phyloP scores from a whole-genome alignment of 2,329 filamentous ascomycete genomes.

The Apiospora malaysiana region DNA sequence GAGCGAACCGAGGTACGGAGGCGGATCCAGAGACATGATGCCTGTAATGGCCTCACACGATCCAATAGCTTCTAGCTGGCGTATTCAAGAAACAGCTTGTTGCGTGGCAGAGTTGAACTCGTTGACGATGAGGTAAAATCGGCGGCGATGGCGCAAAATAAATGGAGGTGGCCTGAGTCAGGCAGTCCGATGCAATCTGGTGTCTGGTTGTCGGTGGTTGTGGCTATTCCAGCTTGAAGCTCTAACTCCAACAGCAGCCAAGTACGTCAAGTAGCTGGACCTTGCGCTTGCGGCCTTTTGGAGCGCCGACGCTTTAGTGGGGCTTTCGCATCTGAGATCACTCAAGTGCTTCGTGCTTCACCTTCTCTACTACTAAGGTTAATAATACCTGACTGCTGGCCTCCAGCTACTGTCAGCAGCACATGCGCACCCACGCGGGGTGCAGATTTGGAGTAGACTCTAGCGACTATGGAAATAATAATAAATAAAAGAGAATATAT shows the following conservation, averaged over 20 bases:
- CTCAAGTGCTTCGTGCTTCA: no score
- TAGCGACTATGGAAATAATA: no score
- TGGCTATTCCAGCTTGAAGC: constrained; percentile 13
- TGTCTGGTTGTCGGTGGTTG: constrained; percentile 6
- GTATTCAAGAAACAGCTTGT: background rate
- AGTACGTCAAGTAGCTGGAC: constrained; percentile 13
- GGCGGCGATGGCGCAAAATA: background rate
- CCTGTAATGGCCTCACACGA: constrained; percentile 19
- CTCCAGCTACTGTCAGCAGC: no score
- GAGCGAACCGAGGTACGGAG: constrained; percentile 82
- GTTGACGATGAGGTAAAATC: background rate
- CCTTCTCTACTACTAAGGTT: background rate
- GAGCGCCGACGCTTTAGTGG: constrained; percentile 4
- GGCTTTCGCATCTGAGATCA: constrained; percentile 1
- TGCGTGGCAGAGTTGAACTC: background rate
- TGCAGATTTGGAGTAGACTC: no score
- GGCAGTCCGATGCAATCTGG: background rate
- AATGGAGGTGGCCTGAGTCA: background rate
- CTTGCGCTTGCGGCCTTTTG: constrained; percentile 14
- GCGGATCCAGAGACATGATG: constrained; percentile 87
- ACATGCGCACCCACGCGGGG: no score
- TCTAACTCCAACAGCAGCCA: constrained; percentile 2
- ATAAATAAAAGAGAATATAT: no score
- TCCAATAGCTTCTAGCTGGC: background rate
- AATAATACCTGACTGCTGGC: no score